These are phyloP conservation scores for Sclerotinia nivalis DNA, from an alignment of 2,329 filamentous ascomycete genomes.

Conservation along the genomic window DNA sequence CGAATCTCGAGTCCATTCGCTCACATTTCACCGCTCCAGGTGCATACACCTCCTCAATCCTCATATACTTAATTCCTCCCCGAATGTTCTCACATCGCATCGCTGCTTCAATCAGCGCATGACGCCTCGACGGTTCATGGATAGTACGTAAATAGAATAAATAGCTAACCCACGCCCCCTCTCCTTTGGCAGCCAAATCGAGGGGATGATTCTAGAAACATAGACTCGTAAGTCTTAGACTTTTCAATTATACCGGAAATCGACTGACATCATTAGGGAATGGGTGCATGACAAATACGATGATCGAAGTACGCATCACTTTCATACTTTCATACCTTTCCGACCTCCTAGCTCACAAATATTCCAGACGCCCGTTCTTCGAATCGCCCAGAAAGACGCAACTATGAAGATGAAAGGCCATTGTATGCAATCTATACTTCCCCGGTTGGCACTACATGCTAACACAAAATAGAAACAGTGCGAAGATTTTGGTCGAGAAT, in stretches of 20 bases:
- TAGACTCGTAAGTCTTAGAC: conserved; percentile 62
- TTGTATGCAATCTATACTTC: conserved; percentile 11
- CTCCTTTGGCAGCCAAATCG: conserved; percentile 58
- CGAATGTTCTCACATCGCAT: conserved; percentile 43
- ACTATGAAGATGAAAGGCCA: conserved; percentile 9
- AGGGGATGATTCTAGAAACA: conserved; percentile 59
- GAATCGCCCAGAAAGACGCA: conserved; percentile 19
- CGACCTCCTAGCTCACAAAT: conserved; percentile 31
- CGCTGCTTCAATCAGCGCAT: conserved; percentile 37
- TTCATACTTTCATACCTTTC: conserved; percentile 7
- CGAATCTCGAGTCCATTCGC: conserved; percentile 12
- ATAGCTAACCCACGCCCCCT: conserved; percentile 49
- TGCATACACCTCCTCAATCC: conserved; percentile 43
- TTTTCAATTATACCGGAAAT: neutral
- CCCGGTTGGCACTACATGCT: neutral
- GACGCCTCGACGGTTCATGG: conserved; percentile 41
- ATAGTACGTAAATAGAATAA: conserved; percentile 45
- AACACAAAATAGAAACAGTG: conserved; percentile 53
- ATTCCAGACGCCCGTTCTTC: conserved; percentile 33
- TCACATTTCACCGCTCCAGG: conserved; percentile 34
- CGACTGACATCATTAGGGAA: conserved; percentile 56
- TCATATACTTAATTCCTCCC: conserved; percentile 37
- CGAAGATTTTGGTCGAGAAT: conserved; percentile 83
- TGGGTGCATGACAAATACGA: conserved; percentile 94
- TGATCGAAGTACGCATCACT: conserved; percentile 57